phyloP scores from a whole-genome alignment of 2,329 filamentous ascomycete species.

The Cladorrhinum sp. region DNA sequence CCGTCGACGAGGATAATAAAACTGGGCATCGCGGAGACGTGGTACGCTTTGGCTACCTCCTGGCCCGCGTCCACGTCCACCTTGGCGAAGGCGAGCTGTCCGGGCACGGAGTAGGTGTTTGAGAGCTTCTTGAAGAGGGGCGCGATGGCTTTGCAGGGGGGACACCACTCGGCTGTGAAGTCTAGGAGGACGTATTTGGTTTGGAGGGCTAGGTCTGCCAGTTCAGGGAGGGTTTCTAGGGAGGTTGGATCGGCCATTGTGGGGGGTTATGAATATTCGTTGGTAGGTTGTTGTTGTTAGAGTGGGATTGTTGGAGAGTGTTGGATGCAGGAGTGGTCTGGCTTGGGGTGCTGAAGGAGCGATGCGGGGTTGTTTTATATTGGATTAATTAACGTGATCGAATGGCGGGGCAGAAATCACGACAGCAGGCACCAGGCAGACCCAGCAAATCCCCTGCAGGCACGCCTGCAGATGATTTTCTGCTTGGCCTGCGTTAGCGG shows the following conservation, averaged over 20 bases:
- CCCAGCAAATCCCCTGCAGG: too few relatives aligned
- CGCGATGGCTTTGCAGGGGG: conserved; percentile 47
- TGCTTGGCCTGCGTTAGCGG: neutral
- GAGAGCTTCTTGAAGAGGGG: conserved; percentile 46
- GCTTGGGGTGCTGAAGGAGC: neutral
- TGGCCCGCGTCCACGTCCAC: conserved; percentile 54
- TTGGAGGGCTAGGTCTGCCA: conserved; percentile 37
- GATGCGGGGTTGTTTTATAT: neutral
- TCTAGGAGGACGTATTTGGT: conserved; percentile 45
- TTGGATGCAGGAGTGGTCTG: neutral
- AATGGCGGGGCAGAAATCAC: neutral
- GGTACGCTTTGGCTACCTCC: conserved; percentile 46
- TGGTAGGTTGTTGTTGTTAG: neutral
- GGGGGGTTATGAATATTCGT: neutral
- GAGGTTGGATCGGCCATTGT: conserved; percentile 21
- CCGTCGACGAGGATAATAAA: conserved; percentile 55
- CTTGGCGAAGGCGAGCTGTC: conserved; percentile 49
- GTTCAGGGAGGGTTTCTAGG: conserved; percentile 26
- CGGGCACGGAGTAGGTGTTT: conserved; percentile 34
- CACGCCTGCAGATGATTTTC: neutral
- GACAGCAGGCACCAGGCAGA: too few relatives aligned
- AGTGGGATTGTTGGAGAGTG: neutral
- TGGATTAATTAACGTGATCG: neutral
- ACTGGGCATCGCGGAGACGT: conserved; percentile 52
- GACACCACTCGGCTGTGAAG: conserved; percentile 52